These are phyloP conservation scores for Neopestalotiopsis sp. DNA, from an alignment of 2,329 filamentous ascomycete species.

Conservation along the genomic window DNA sequence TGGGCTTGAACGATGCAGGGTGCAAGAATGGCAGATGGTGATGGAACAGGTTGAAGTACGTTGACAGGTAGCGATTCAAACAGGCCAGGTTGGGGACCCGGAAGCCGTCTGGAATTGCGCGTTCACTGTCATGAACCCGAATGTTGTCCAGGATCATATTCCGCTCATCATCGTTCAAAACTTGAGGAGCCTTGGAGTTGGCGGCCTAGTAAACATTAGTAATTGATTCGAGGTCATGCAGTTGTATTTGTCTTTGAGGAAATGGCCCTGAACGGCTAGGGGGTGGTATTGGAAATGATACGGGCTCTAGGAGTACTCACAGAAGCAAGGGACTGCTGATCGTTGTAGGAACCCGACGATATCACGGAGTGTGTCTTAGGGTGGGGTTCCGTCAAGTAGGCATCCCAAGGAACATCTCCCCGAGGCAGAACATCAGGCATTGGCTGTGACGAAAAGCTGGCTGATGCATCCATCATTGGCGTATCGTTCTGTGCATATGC, in stretches of 20 bases:
- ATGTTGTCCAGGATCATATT: slow-evolving; percentile 87
- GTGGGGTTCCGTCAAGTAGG: slow-evolving; percentile 73
- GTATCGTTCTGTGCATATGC: slow-evolving; percentile 74
- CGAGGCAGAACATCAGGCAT: slow-evolving; percentile 73
- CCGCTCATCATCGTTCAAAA: slow-evolving; percentile 83
- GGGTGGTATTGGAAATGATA: slow-evolving; percentile 58
- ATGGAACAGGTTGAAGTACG: slow-evolving; percentile 97
- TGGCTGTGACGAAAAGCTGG: slow-evolving; percentile 69
- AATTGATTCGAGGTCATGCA: slow-evolving; percentile 54
- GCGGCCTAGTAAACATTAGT: slow-evolving; percentile 73
- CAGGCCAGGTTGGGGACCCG: slow-evolving; percentile 80
- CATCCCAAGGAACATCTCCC: slow-evolving; percentile 85
- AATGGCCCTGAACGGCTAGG: too few species aligned
- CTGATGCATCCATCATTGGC: slow-evolving; percentile 76
- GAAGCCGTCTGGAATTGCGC: slow-evolving; percentile 86
- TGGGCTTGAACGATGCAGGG: slow-evolving; percentile 85
- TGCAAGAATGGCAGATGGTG: slow-evolving; percentile 96
- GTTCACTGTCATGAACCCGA: slow-evolving; percentile 78
- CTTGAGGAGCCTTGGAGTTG: slow-evolving; percentile 75
- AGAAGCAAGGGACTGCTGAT: slow-evolving; percentile 67
- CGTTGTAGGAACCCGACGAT: slow-evolving; percentile 67
- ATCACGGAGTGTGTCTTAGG: slow-evolving; percentile 75
- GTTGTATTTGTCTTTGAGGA: too few species aligned
- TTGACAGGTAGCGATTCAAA: slow-evolving; percentile 90
- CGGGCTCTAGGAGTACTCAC: slow-evolving; percentile 54